phyloP scores from a whole-genome alignment of 1,284 basidiomycete species.

The Pisolithus thermaeus region DNA sequence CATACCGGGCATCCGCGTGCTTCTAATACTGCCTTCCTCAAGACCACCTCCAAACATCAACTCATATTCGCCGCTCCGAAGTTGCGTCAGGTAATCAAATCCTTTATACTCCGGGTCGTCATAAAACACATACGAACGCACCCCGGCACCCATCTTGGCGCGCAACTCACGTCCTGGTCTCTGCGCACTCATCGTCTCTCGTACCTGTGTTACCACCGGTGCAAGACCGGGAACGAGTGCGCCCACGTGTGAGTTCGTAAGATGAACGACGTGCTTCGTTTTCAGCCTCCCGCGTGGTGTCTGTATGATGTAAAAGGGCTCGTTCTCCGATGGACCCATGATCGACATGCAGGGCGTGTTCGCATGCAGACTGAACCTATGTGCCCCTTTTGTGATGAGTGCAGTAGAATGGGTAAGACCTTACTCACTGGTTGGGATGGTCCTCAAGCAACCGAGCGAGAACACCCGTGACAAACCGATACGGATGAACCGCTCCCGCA shows the following conservation, averaged over 20 bases:
- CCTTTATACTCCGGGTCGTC: conserved; percentile 32
- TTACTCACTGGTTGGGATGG: conserved; percentile 34
- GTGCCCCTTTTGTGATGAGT: too few species aligned
- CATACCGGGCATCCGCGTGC: conserved; percentile 36
- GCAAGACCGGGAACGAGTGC: conserved; percentile 63
- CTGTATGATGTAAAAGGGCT: conserved; percentile 34
- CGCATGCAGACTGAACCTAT: conserved; percentile 45
- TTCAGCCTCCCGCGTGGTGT: conserved; percentile 53
- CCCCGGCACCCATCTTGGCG: conserved; percentile 28
- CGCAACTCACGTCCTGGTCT: conserved; percentile 39
- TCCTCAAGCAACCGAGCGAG: conserved; percentile 40
- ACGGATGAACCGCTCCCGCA: conserved; percentile 53
- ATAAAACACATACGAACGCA: conserved; percentile 56
- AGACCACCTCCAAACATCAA: conserved; percentile 61
- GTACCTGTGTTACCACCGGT: conserved; percentile 48
- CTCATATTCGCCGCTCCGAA: conserved; percentile 44
- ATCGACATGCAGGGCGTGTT: conserved; percentile 46
- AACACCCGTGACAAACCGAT: conserved; percentile 49
- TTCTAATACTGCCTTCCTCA: conserved; percentile 28
- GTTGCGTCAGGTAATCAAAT: conserved; percentile 73
- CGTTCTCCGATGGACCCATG: conserved; percentile 17
- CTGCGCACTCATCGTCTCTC: conserved; percentile 67
- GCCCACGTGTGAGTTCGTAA: conserved; percentile 73
- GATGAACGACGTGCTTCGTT: conserved; percentile 64
- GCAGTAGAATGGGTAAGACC: too few species aligned